Evolutionary conservation across 345 rosid species (phyloP).

Genomic region (Reutealis trisperma): DNA sequence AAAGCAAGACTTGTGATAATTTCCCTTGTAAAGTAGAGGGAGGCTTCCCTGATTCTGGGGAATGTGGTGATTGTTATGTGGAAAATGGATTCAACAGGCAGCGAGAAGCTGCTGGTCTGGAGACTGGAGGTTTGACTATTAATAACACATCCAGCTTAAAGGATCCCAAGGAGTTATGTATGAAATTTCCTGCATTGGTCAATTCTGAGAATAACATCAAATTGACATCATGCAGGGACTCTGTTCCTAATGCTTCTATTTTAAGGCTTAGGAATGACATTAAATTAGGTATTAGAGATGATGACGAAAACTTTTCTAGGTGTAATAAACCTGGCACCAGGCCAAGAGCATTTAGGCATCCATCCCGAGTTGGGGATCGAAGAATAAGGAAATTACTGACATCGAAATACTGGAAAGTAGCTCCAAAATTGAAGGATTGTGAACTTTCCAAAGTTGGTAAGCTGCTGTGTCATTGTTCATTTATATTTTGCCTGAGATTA

Average conservation of each 20-base stretch:
- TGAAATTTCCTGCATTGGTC: conserved; percentile 36
- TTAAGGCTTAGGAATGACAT: conserved; percentile 47
- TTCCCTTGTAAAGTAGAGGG: conserved; percentile 28
- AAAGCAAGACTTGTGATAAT: conserved; percentile 25
- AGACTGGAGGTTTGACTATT: conserved; percentile 35
- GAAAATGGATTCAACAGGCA: conserved; percentile 32
- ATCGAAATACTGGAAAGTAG: conserved; percentile 65
- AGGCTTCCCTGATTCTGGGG: conserved; percentile 35
- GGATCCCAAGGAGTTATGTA: conserved; percentile 36
- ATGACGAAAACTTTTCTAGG: conserved; percentile 67
- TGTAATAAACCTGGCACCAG: conserved; percentile 48
- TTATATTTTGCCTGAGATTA: conserved; percentile 4
- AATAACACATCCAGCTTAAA: conserved; percentile 32
- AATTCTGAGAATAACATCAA: conserved; percentile 41
- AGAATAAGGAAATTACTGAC: conserved; percentile 61
- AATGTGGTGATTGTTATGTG: conserved; percentile 29
- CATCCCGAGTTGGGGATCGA: conserved; percentile 53
- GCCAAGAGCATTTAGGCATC: conserved; percentile 58
- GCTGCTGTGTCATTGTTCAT: conserved; percentile 18
- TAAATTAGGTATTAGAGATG: conserved; percentile 71
- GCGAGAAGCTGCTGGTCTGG: conserved; percentile 30
- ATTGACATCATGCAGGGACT: conserved; percentile 31
- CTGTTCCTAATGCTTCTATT: conserved; percentile 41
- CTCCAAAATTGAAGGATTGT: conserved; percentile 57
- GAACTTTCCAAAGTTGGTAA: conserved; percentile 66